Evolutionary conservation across 2,329 filamentous ascomycete genomes (phyloP), one percentile per base, ranked within the genome.

Genomic region (Fusarium chuoi): DNA sequence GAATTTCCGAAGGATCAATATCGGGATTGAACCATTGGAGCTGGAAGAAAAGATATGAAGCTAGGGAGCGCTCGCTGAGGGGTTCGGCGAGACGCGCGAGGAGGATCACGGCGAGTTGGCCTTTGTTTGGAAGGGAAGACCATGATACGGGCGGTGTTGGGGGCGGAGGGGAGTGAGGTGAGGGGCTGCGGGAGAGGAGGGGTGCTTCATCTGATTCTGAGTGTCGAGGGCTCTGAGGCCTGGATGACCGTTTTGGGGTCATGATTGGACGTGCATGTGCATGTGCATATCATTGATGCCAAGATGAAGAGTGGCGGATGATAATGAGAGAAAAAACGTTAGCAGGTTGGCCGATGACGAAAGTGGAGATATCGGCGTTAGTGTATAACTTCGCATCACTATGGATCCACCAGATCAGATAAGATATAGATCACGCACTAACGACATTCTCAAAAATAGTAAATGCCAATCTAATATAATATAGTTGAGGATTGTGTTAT

Each of bases 31-130:
- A 96, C 66, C 92, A 96, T 75, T 90, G 91, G n/a, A 98, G 88
- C 81, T 96, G 94, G 82, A 96, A 97, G 83, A 94, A 97, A 86
- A 97, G 91, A 82, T 97, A 97, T 4, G 93, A 89, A 82, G 87
- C 86, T 14, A 95, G 82, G 18, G 91, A 94, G 2, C 93, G 95
- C 79, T 96, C 93, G 0, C 94, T 93, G 41, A 97, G 84, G 7
- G 94, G 94, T 79, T 97, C 95, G 17, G 93, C 94, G 28, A 97
- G 85, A 35, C 95, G 90, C 14, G 94, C 92, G 49, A 97, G 84
- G 0, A 92, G 94, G 56, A 97, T 87, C 65, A 97, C 91, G 36
- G 92, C 84, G 26, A 97, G 87, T 82, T 97, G 94, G 51, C 89
- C 87, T 81, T 95, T 97, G 65, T 89, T 87, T 1, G 95, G 95